Evolutionary conservation across 176 grass and related monocot genomes (phyloP).

Genomic region (Oryza punctata): DNA sequence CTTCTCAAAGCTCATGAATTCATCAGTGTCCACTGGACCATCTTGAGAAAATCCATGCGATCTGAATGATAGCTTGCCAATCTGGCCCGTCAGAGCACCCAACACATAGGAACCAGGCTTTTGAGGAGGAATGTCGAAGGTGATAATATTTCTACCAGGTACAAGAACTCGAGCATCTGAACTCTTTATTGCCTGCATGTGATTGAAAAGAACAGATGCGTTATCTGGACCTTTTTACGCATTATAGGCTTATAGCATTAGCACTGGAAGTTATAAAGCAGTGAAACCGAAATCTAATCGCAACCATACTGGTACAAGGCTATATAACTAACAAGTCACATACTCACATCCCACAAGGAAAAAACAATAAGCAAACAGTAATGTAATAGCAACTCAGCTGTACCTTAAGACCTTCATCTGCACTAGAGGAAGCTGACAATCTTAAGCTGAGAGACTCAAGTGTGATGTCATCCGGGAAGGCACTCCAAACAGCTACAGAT

Average conservation of each 20-base stretch:
- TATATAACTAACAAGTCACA: constrained; percentile 31
- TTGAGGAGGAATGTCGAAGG: constrained; percentile 86
- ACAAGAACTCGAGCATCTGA: constrained; percentile 63
- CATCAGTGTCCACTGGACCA: constrained; percentile 81
- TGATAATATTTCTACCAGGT: constrained; percentile 85
- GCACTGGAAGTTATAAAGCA: constrained; percentile 13
- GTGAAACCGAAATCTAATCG: constrained; percentile 33
- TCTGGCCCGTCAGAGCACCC: constrained; percentile 95
- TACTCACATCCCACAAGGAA: not conserved
- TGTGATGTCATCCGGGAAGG: constrained; percentile 92
- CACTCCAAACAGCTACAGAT: constrained; percentile 81
- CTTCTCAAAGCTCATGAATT: constrained; percentile 98
- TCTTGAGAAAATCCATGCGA: constrained; percentile 98
- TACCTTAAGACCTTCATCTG: constrained; percentile 97
- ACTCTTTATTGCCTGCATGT: constrained; percentile 86
- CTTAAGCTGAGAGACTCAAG: constrained; percentile 87
- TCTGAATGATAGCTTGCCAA: constrained; percentile 93
- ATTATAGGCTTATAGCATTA: constrained; percentile 4
- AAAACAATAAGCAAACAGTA: constrained; percentile 23
- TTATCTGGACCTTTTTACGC: not conserved
- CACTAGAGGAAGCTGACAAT: constrained; percentile 65
- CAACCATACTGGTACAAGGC: constrained; percentile 14
- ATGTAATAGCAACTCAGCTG: constrained; percentile 27
- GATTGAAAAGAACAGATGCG: constrained; percentile 22
- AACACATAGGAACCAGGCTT: constrained; percentile 96